Evolutionary conservation across 2,329 filamentous ascomycete species (phyloP).

Genomic region (Shiraia sp.): DNA sequence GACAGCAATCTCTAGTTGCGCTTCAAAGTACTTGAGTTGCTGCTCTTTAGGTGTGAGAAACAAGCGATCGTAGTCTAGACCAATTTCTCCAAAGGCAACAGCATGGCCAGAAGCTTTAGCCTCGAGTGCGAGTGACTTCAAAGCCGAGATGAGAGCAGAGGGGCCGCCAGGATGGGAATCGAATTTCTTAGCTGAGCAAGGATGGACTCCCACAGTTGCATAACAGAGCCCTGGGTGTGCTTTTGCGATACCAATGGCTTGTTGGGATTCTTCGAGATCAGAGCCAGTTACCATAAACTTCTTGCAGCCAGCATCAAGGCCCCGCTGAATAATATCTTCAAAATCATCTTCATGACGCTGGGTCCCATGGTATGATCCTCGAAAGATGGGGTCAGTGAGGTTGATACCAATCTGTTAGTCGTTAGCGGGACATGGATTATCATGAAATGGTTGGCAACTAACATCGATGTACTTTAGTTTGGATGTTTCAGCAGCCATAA

Average conservation of each 20-base stretch:
- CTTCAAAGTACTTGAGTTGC: constrained; percentile 83
- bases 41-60: constrained; percentile 77
- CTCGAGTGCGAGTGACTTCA: constrained; percentile 67
- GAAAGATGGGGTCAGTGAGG: constrained; percentile 88
- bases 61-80: constrained; percentile 92
- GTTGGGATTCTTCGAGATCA: constrained; percentile 75
- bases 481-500: constrained; percentile 13
- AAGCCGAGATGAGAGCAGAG: constrained; percentile 58
- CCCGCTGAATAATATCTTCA: constrained; percentile 75
- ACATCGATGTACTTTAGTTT: constrained; percentile 49
- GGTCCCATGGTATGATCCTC: constrained; percentile 80
- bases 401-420: constrained; percentile 82
- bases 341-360: constrained; percentile 75
- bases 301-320: constrained; percentile 74
- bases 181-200: constrained; percentile 83
- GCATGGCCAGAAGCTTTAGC: constrained; percentile 64
- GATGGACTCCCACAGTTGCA: constrained; percentile 90
- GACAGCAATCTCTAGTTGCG: constrained; percentile 78
- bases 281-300: constrained; percentile 96
- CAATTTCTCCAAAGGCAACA: constrained; percentile 89
- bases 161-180: constrained; percentile 64
- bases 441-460: constrained; percentile 27
- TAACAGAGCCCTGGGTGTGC: constrained; percentile 80
- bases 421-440: constrained; percentile 12
- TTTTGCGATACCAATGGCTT: constrained; percentile 73